Evolutionary conservation across 2,329 filamentous ascomycete genomes (phyloP).

Genomic region (Colletotrichum incanum): DNA sequence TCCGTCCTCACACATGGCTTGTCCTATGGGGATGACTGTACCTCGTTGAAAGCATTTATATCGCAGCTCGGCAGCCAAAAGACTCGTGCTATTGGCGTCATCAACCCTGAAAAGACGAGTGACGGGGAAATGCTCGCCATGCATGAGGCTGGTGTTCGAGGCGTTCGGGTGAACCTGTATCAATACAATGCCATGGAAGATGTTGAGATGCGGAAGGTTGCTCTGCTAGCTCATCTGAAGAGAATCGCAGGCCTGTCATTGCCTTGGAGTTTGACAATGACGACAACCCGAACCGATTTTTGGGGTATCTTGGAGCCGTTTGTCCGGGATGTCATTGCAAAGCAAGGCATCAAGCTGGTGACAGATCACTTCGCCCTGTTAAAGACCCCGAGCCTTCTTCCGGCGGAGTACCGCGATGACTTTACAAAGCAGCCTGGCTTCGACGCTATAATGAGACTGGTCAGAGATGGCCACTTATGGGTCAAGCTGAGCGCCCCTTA

Average conservation of each 20-base stretch:
- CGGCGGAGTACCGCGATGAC: constrained; percentile 44
- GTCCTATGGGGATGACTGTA: constrained; percentile 55
- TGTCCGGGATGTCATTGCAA: constrained; percentile 45
- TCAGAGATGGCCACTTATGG: constrained; percentile 52
- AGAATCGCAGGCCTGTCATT: constrained; percentile 45
- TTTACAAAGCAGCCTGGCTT: constrained; percentile 51
- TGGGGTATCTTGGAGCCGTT: constrained; percentile 48
- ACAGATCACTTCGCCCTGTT: constrained; percentile 57
- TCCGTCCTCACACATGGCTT: constrained; percentile 56
- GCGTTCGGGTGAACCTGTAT: constrained; percentile 56
- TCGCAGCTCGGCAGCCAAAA: constrained; percentile 46
- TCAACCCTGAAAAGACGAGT: constrained; percentile 48
- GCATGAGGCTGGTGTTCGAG: constrained; percentile 50
- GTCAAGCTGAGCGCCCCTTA: constrained; percentile 58
- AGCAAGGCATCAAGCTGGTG: constrained; percentile 48
- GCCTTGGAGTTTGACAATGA: constrained; percentile 52
- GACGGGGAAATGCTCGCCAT: constrained; percentile 47
- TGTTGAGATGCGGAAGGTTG: constrained; percentile 52
- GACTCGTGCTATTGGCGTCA: constrained; percentile 52
- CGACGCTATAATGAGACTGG: constrained; percentile 49
- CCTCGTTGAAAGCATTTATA: constrained; percentile 52
- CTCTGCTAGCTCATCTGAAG: constrained; percentile 49
- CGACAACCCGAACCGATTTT: constrained; percentile 51
- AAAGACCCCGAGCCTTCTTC: constrained; percentile 53
- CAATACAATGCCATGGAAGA: constrained; percentile 55